Percentiles rank a stretch among this genome's conserved stretches.
Evolutionary conservation across 306 rosid genomes (phyloP).

Genomic region (Corylus heterophylla): DNA sequence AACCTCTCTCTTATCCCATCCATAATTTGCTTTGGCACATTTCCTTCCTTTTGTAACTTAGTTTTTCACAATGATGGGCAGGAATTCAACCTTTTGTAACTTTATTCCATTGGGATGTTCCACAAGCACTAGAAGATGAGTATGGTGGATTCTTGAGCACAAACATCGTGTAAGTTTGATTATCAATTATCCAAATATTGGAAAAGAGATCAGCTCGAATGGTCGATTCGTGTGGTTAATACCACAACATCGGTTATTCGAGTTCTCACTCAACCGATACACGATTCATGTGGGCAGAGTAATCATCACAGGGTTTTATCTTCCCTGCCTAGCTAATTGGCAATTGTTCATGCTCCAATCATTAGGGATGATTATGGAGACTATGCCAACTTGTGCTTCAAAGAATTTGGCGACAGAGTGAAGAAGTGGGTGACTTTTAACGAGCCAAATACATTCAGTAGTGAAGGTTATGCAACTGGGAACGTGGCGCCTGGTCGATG

Average conservation of each 20-base stretch:
- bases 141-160: conserved; percentile 59
- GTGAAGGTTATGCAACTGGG: conserved; percentile 44
- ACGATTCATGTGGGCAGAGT: too few species aligned
- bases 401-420: conserved; percentile 68
- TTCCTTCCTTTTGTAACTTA: background rate
- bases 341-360: background rate
- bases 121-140: conserved; percentile 59
- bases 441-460: conserved; percentile 50
- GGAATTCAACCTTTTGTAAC: conserved; percentile 58
- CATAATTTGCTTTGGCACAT: background rate
- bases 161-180: conserved; percentile 45
- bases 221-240: too few species aligned
- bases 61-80: background rate
- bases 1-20: background rate
- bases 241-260: too few species aligned
- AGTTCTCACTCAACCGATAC: too few species aligned
- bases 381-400: conserved; percentile 64
- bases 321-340: background rate
- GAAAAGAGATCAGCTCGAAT: too few species aligned
- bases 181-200: too few species aligned
- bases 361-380: conserved; percentile 50
- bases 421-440: conserved; percentile 71
- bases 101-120: conserved; percentile 60
- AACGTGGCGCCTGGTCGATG: conserved; percentile 53
- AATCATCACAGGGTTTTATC: too few species aligned